These are phyloP conservation scores for Colletotrichum plurivorum DNA, from an alignment of 2,329 filamentous ascomycete genomes.

Conservation along the genomic window DNA sequence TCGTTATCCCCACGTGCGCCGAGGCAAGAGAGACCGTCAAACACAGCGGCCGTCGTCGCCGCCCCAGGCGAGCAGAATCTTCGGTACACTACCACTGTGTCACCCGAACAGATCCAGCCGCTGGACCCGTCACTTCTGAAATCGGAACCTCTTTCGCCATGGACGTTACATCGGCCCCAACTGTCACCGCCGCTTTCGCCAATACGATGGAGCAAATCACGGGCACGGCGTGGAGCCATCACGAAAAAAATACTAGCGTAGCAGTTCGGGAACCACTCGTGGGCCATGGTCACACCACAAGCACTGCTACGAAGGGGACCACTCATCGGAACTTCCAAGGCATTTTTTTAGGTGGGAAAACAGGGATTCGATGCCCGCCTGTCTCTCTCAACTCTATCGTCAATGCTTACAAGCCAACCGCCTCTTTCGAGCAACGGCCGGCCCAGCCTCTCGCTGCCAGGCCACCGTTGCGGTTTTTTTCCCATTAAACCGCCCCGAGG, in stretches of 20 bases:
- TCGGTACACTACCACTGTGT: too few relatives aligned
- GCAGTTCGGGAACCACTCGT: not conserved
- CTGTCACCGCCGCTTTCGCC: not conserved
- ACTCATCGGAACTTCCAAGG: not conserved
- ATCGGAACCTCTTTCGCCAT: slow-evolving; percentile 8
- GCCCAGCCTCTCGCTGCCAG: slow-evolving; percentile 29
- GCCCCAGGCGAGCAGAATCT: not conserved
- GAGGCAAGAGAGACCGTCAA: not conserved
- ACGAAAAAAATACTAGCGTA: not conserved
- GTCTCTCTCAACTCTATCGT: slow-evolving; percentile 40
- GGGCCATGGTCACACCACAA: not conserved
- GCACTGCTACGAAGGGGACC: too few relatives aligned
- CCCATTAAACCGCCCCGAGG: slow-evolving; percentile 19
- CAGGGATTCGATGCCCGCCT: slow-evolving; percentile 39
- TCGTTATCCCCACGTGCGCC: not conserved
- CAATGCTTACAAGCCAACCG: slow-evolving; percentile 33
- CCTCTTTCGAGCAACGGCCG: slow-evolving; percentile 39
- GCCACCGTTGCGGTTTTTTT: slow-evolving; percentile 19
- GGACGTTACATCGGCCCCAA: slow-evolving; percentile 14
- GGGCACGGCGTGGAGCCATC: slow-evolving; percentile 1
- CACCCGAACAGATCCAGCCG: not conserved
- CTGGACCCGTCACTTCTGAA: not conserved
- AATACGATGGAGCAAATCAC: slow-evolving; percentile 3
- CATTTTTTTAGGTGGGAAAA: slow-evolving; percentile 28
- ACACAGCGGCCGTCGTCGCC: not conserved